Evolutionary conservation across 2,329 filamentous ascomycete species (phyloP).

Genomic region (Aspergillus neotritici): DNA sequence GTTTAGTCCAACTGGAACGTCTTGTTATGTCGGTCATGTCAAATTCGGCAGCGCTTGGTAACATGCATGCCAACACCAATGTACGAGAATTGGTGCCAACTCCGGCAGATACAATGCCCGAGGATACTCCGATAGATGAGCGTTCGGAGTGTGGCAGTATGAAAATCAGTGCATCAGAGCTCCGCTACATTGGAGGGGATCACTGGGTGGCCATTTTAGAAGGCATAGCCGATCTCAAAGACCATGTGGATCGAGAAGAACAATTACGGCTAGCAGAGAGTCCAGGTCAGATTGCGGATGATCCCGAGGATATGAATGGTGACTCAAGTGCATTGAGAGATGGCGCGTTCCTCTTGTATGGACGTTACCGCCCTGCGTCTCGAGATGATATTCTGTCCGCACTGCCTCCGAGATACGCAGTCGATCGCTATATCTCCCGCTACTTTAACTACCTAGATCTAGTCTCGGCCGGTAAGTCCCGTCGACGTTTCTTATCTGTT

Average conservation of each 20-base stretch:
- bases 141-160: slow-evolving; percentile 19
- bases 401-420: slow-evolving; percentile 17
- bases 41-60: background rate
- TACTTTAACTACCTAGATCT: slow-evolving; percentile 26
- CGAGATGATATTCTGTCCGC: slow-evolving; percentile 18
- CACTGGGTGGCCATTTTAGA: slow-evolving; percentile 27
- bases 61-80: background rate
- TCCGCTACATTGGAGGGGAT: slow-evolving; percentile 20
- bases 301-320: background rate
- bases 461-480: slow-evolving; percentile 11
- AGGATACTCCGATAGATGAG: background rate
- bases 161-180: slow-evolving; percentile 14
- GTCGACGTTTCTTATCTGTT: background rate
- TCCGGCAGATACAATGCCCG: background rate
- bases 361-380: slow-evolving; percentile 5
- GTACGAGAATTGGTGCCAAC: background rate
- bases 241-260: slow-evolving; percentile 19
- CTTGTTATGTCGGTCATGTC: slow-evolving; percentile 50
- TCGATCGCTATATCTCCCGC: slow-evolving; percentile 22
- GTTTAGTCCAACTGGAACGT: slow-evolving; percentile 52
- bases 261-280: slow-evolving; percentile 9
- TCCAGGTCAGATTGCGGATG: slow-evolving; percentile 1
- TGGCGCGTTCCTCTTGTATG: slow-evolving; percentile 12
- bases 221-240: slow-evolving; percentile 21
- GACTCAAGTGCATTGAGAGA: background rate